Evolutionary conservation across 495 filamentous ascomycete species (phyloP), one percentile per base, ranked within the genome.

Genomic region (Neurospora sp.): DNA sequence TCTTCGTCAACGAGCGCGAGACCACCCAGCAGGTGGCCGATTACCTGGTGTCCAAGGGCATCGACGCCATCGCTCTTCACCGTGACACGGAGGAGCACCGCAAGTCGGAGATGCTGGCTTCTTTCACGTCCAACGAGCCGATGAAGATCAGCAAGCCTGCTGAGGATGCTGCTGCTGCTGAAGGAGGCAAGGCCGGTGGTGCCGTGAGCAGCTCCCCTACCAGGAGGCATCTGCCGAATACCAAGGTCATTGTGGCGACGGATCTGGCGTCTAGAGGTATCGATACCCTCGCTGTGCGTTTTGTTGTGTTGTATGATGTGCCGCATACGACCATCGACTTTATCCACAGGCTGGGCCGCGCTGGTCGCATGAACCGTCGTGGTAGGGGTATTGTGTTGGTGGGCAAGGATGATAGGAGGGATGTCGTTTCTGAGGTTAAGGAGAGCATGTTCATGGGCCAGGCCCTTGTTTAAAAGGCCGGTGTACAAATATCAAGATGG

Each of bases 1-100:
- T 99, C 1, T 99, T 99, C 77, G 96, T 99, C 80, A 99, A 99
- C 81, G 93, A 98, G 85, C 91, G 96, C 39, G 95, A 98, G 78
- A 93, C 92, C 75, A 91, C 96, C 0, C 85, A 88, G 66, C 91
- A 94, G 78, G 87, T 99, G 0, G 91, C 94, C 18, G 81, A 92
- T 10, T 98, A 92, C 82, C 90, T 99, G 1, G 80, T 83, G 11
- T 88, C 87, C 23, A 98, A 97, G 83, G 93, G 93, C 40, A 93
- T 99, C 77, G 92, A 98, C 75, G 93, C 94, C 12, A 83, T 91
- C 9, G 90, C 94, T 2, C 86, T 98, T 71, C 92, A 90, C 74
- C 86, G 96, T 38, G 96, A 99, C 79, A 92, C 91, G 18, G 86
- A 88, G 41, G 89, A 92, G 75, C 87, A 88, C 37, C 88, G 91